Percentiles rank a stretch among this genome's conserved stretches.
Conservation (phyloP, 2,329 filamentous ascomycete genomes). For the Hortaea werneckii region DNA sequence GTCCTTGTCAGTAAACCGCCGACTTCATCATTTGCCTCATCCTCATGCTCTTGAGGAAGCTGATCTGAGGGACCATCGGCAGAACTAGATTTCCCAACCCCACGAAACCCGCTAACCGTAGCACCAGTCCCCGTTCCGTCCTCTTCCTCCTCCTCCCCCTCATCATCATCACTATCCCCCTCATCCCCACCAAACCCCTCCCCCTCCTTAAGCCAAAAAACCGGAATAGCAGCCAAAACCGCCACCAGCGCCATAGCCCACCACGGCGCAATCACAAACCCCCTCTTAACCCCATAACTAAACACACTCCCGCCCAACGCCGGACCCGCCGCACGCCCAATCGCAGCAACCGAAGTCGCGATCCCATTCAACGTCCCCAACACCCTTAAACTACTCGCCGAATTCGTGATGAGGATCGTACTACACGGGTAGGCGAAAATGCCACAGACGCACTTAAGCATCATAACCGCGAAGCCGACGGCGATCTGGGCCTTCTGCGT, state of each 20-base stretch:
- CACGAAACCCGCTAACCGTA: too few relatives aligned
- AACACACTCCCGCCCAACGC: constrained; percentile 64
- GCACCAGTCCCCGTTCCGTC: constrained; percentile 5
- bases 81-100: too few relatives aligned
- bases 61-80: background rate
- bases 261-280: constrained; percentile 71
- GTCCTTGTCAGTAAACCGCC: constrained; percentile 25
- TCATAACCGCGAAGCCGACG: constrained; percentile 55
- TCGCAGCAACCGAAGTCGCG: constrained; percentile 69
- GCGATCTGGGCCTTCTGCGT: constrained; percentile 43
- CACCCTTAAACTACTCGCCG: constrained; percentile 61
- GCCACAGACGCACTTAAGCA: constrained; percentile 61
- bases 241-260: constrained; percentile 62
- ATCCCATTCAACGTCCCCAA: constrained; percentile 87
- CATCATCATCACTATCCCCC: constrained; percentile 28
- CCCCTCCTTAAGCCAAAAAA: constrained; percentile 64
- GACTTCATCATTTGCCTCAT: constrained; percentile 31
- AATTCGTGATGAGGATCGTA: constrained; percentile 86
- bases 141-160: constrained; percentile 13
- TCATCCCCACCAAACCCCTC: constrained; percentile 50
- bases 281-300: constrained; percentile 61
- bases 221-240: constrained; percentile 56
- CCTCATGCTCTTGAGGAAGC: constrained; percentile 14
- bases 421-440: constrained; percentile 84
- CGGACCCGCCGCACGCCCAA: constrained; percentile 72